A percentile compares a stretch with the other conserved stretches of the same genome.
Evolutionary conservation across 306 rosid species (phyloP).

Genomic region (Cucurbita moschata): DNA sequence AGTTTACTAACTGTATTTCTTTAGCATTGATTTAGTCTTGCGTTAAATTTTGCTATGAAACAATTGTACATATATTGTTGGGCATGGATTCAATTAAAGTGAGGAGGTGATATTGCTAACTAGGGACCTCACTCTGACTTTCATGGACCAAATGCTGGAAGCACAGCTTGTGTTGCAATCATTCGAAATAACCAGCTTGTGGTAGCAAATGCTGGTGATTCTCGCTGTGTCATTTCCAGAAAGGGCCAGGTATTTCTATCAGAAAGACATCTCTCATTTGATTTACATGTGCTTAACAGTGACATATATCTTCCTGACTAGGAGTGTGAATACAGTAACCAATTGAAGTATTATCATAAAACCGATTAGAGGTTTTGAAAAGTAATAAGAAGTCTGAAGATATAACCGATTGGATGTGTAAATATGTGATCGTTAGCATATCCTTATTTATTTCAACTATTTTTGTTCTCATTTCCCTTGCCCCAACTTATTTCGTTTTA

Average conservation of each 20-base stretch:
- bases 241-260: constrained; percentile 60
- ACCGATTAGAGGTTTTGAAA: neutral
- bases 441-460: neutral
- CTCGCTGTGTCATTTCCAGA: constrained; percentile 81
- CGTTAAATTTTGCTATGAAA: neutral
- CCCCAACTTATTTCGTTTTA: neutral
- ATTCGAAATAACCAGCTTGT: constrained; percentile 50
- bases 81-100: constrained; percentile 11
- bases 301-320: neutral
- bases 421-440: neutral
- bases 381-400: neutral
- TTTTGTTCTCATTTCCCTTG: neutral
- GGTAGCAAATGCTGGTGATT: constrained; percentile 97
- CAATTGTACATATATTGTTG: constrained; percentile 1
- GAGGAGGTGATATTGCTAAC: constrained; percentile 21
- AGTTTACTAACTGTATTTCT: neutral
- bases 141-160: constrained; percentile 70
- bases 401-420: neutral
- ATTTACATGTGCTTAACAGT: neutral
- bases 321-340: neutral
- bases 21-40: neutral
- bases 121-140: constrained; percentile 96
- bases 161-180: constrained; percentile 91
- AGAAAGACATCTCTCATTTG: neutral
- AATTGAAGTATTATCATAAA: neutral